Conservation (phyloP, 495 filamentous ascomycete species). For the Mycothermus thermophilus region DNA sequence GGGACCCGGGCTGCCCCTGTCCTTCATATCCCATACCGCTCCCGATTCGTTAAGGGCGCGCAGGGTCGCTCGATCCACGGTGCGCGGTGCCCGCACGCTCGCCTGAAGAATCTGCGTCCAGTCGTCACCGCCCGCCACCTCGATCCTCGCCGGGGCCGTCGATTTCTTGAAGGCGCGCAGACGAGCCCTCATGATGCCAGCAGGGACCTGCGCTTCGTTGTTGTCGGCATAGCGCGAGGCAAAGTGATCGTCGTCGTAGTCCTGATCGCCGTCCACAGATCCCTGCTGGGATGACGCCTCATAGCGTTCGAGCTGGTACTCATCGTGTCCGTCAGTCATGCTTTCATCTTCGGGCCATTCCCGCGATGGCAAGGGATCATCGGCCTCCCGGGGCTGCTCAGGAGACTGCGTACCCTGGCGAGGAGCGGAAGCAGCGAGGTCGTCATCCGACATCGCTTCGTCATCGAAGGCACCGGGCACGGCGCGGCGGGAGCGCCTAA, state of each 20-base stretch:
- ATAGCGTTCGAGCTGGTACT: conserved; percentile 24
- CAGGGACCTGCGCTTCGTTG: conserved; percentile 32
- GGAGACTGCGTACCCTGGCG: conserved; percentile 83
- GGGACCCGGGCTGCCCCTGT: conserved; percentile 21
- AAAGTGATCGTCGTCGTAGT: conserved; percentile 21
- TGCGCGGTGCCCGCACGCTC: conserved; percentile 78
- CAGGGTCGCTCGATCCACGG: conserved; percentile 50
- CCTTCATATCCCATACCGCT: conserved; percentile 21
- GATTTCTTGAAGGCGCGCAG: conserved; percentile 42
- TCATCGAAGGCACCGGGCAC: conserved; percentile 69
- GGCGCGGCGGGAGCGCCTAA: conserved; percentile 50
- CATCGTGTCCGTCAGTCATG: conserved; percentile 53
- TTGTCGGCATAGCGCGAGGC: conserved; percentile 12
- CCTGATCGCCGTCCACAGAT: conserved; percentile 32
- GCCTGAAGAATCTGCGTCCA: conserved; percentile 87
- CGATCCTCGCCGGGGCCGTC: conserved; percentile 46
- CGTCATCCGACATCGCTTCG: conserved; percentile 35
- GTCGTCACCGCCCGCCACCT: conserved; percentile 45
- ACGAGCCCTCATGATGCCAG: conserved; percentile 39
- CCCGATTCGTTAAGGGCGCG: conserved; percentile 36
- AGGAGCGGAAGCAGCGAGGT: conserved; percentile 19
- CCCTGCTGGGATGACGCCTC: conserved; percentile 18
- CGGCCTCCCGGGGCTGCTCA: conserved; percentile 71
- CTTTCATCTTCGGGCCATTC: conserved; percentile 44
- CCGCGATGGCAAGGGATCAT: conserved; percentile 47